Percentiles rank a stretch among this genome's conserved stretches.
Conservation (phyloP, 805 yeast genomes). For the Monosporozyma solicola region DNA sequence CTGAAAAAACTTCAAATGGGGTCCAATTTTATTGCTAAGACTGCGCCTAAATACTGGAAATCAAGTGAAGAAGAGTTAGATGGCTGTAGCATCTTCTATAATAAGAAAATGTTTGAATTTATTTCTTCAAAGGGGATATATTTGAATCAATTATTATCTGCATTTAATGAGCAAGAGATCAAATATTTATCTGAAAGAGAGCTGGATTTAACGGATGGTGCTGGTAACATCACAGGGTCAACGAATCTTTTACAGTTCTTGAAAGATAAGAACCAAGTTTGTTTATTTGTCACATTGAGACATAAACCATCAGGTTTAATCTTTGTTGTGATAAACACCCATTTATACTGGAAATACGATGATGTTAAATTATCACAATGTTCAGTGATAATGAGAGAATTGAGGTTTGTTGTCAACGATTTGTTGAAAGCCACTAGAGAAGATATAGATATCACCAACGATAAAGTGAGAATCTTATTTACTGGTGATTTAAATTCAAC, state of each 20-base stretch:
- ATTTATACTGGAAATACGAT: constrained; percentile 50
- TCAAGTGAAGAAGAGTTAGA: constrained; percentile 39
- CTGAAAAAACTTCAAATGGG: constrained; percentile 32
- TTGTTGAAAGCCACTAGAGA: constrained; percentile 15
- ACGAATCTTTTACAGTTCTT: constrained; percentile 29
- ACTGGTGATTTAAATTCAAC: constrained; percentile 52
- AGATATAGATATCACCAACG: constrained; percentile 7
- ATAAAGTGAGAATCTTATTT: constrained; percentile 34
- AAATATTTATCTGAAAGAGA: constrained; percentile 17
- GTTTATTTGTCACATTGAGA: constrained; percentile 39
- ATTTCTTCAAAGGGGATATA: constrained; percentile 30
- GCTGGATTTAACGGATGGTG: constrained; percentile 25
- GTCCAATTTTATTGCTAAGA: constrained; percentile 41
- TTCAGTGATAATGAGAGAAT: constrained; percentile 35
- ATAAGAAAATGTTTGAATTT: constrained; percentile 38
- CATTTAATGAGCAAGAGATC: constrained; percentile 22
- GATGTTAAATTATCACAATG: constrained; percentile 50
- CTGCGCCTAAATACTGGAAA: constrained; percentile 47
- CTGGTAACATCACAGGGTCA: constrained; percentile 21
- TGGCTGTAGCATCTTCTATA: constrained; percentile 50
- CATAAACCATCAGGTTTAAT: constrained; percentile 35
- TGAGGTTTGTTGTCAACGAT: constrained; percentile 20
- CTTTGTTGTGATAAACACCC: constrained; percentile 48
- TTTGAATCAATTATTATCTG: constrained; percentile 26
- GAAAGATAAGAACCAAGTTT: constrained; percentile 47